Conservation (phyloP, 2,329 filamentous ascomycete genomes). For the Aspergillus brasiliensis region DNA sequence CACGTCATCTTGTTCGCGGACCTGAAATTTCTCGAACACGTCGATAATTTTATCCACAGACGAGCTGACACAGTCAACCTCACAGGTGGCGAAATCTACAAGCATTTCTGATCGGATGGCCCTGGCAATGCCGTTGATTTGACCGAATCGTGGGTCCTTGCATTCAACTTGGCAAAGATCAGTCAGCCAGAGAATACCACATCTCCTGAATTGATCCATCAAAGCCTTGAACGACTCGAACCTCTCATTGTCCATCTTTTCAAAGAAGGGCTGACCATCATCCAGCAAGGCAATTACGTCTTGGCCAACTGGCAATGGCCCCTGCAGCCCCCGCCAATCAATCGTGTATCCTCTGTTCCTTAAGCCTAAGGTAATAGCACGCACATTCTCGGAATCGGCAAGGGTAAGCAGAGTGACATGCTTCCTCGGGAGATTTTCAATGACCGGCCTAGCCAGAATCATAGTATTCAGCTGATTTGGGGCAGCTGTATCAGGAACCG, state of each 20-base stretch:
- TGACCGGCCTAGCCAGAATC: no score
- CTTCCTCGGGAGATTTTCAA: no score
- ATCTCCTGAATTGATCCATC: not conserved
- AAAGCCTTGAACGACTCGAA: slow-evolving; percentile 1
- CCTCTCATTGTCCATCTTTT: slow-evolving; percentile 2
- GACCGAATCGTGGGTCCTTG: slow-evolving; percentile 31
- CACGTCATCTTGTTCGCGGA: slow-evolving; percentile 1
- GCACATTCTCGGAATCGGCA: no score
- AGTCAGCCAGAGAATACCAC: slow-evolving; percentile 35
- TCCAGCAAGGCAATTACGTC: slow-evolving; percentile 18
- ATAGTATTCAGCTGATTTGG: no score
- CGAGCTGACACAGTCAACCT: slow-evolving; percentile 9
- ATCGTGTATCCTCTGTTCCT: no score
- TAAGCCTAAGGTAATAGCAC: no score
- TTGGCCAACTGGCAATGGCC: no score
- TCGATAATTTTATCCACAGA: slow-evolving; percentile 18
- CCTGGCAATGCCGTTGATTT: slow-evolving; percentile 31
- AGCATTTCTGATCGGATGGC: slow-evolving; percentile 31
- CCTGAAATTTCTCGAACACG: slow-evolving; percentile 17
- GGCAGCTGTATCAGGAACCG: no score
- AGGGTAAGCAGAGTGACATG: no score
- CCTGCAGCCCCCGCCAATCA: no score
- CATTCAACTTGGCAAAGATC: slow-evolving; percentile 22
- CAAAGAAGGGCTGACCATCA: slow-evolving; percentile 13
- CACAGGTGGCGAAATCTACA: slow-evolving; percentile 29